Conservation (phyloP, 495 filamentous ascomycete genomes). For the Tuber calosporum region DNA sequence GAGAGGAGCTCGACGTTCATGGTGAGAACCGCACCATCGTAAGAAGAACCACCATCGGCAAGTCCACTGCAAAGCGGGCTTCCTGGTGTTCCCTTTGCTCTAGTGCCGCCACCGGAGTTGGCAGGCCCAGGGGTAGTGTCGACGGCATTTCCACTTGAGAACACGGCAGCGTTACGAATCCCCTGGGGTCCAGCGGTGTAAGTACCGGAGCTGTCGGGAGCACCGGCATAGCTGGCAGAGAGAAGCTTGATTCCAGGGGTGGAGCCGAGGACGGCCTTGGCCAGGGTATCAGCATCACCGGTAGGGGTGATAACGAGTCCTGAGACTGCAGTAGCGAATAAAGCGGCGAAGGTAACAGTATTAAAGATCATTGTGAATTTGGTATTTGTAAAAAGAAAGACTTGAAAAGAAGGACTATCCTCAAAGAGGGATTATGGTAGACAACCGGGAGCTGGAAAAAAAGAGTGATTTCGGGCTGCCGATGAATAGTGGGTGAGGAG, state of each 20-base stretch:
- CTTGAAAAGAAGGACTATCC: slow-evolving; percentile 31
- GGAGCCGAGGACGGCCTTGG: slow-evolving; percentile 29
- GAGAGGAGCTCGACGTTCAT: slow-evolving; percentile 28
- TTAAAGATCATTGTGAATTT: slow-evolving; percentile 20
- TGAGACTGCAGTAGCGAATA: slow-evolving; percentile 29
- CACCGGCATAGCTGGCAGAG: slow-evolving; percentile 27
- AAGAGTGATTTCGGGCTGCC: slow-evolving; percentile 31
- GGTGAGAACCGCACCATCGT: slow-evolving; percentile 28
- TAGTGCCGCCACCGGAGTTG: background rate
- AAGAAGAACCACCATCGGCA: slow-evolving; percentile 15
- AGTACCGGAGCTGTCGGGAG: slow-evolving; percentile 17
- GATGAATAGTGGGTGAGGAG: slow-evolving; percentile 13
- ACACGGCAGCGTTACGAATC: slow-evolving; percentile 27
- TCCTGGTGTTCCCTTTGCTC: slow-evolving; percentile 8
- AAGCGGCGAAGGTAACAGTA: slow-evolving; percentile 27
- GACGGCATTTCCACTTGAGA: slow-evolving; percentile 31
- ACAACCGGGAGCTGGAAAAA: slow-evolving; percentile 16
- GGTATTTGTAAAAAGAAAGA: background rate
- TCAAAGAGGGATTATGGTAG: slow-evolving; percentile 15
- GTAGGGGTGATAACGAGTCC: slow-evolving; percentile 30
- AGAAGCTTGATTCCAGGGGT: slow-evolving; percentile 29
- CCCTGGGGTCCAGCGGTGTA: slow-evolving; percentile 32
- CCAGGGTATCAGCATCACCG: slow-evolving; percentile 29
- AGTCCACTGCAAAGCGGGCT: slow-evolving; percentile 18
- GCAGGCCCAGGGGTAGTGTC: slow-evolving; percentile 17